A percentile compares a stretch with the other conserved stretches of the same genome.
Conservation (phyloP, 306 rosid species). For the Lithocarpus polystachyus region DNA sequence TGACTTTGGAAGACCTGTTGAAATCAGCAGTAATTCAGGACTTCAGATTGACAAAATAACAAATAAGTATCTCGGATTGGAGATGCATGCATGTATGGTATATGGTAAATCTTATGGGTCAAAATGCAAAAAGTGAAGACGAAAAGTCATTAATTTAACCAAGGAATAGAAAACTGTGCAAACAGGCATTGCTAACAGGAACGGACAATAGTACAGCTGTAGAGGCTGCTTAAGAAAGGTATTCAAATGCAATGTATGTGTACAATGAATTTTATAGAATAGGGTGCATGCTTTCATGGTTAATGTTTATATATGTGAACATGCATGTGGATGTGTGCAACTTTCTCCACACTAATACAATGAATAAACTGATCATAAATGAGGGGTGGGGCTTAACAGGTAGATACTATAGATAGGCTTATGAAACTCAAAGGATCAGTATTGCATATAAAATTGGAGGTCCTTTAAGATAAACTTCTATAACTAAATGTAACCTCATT, state of each 20-base stretch:
- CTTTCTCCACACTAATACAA: not conserved
- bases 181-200: not conserved
- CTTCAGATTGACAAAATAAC: not conserved
- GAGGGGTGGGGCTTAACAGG: not conserved
- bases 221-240: slow-evolving; percentile 1
- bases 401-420: not conserved
- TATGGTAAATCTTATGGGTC: not conserved
- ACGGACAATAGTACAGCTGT: slow-evolving; percentile 1
- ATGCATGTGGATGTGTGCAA: not conserved
- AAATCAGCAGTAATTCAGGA: slow-evolving; percentile 19
- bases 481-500: not conserved
- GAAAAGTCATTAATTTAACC: not conserved
- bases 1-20: slow-evolving; percentile 63
- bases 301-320: not conserved
- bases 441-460: not conserved
- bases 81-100: no score
- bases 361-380: not conserved
- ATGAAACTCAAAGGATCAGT: not conserved
- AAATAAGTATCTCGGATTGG: not conserved
- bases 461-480: not conserved
- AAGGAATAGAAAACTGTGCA: not conserved
- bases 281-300: not conserved
- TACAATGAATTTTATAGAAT: not conserved
- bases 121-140: not conserved
- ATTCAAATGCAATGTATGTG: slow-evolving; percentile 13